Conservation (phyloP, 176 grass and related monocot species). For the Panicum miliaceum region DNA sequence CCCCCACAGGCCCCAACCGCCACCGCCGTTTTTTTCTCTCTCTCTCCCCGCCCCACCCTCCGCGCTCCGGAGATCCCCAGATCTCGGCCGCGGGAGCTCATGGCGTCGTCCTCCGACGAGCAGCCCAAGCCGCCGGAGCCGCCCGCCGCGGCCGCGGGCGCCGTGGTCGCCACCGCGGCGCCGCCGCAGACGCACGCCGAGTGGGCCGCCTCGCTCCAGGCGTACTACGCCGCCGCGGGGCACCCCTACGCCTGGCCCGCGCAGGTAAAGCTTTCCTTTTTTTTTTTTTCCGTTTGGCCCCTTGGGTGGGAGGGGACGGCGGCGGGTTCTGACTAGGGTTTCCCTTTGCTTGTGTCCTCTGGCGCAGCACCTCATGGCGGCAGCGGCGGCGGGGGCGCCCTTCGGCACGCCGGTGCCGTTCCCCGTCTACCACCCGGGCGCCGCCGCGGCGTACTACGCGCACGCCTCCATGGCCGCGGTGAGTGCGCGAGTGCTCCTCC, state of each 20-base stretch:
- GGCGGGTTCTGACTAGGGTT: conserved; percentile 48
- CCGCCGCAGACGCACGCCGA: conserved; percentile 54
- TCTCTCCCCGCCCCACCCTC: too few relatives aligned
- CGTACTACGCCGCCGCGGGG: conserved; percentile 62
- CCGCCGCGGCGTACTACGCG: conserved; percentile 77
- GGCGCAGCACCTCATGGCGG: conserved; percentile 74
- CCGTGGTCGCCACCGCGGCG: not conserved
- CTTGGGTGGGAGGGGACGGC: not conserved
- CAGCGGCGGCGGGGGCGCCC: conserved; percentile 54
- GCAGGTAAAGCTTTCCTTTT: conserved; percentile 49
- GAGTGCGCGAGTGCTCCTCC: conserved; percentile 24
- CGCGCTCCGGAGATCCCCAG: not conserved
- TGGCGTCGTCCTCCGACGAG: conserved; percentile 73
- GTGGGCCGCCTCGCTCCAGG: conserved; percentile 61
- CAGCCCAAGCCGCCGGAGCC: conserved; percentile 71
- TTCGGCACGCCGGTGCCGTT: conserved; percentile 79
- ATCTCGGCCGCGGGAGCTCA: conserved; percentile 2
- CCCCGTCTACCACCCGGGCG: conserved; percentile 68
- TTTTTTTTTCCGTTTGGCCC: not conserved
- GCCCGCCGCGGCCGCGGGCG: conserved; percentile 42
- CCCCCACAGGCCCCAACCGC: conserved; percentile 16
- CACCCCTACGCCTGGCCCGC: conserved; percentile 76
- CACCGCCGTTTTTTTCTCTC: not conserved
- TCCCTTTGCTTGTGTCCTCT: not conserved
- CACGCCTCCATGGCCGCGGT: conserved; percentile 83